Conservation (phyloP, 148 eudicot species). For the Camellia japonica region DNA sequence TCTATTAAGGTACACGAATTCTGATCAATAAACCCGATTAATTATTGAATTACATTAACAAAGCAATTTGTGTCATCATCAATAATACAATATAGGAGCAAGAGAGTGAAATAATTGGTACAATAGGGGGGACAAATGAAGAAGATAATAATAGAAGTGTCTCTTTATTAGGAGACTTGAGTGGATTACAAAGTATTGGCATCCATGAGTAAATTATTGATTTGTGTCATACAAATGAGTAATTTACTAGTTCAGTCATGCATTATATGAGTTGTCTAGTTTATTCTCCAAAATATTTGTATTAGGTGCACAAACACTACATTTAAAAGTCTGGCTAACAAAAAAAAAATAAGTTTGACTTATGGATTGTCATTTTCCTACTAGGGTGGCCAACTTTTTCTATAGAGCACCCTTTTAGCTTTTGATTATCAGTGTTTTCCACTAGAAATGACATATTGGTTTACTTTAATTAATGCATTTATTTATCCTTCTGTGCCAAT, state of each 20-base stretch:
- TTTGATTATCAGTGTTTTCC: background rate
- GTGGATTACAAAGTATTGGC: background rate
- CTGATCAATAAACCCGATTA: too few relatives aligned
- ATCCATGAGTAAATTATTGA: background rate
- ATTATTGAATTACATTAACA: background rate
- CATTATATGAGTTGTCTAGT: too few relatives aligned
- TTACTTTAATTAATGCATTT: background rate
- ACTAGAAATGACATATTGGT: background rate
- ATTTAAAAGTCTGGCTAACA: background rate
- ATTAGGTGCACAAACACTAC: too few relatives aligned
- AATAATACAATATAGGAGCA: too few relatives aligned
- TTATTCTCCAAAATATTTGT: too few relatives aligned
- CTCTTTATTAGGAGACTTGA: background rate
- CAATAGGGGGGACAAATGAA: constrained; percentile 1
- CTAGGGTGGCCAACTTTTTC: background rate
- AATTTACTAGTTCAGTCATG: background rate
- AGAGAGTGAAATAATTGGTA: background rate
- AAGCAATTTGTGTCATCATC: background rate
- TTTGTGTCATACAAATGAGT: background rate
- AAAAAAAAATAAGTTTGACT: background rate
- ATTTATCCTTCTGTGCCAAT: too few relatives aligned
- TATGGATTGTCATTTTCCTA: background rate
- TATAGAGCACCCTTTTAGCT: background rate
- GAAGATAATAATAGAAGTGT: constrained; percentile 5
- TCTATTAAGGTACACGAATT: too few relatives aligned